Evolutionary conservation across 108 stramenopile species (phyloP).

Genomic region (Cylindrotheca closterium): DNA sequence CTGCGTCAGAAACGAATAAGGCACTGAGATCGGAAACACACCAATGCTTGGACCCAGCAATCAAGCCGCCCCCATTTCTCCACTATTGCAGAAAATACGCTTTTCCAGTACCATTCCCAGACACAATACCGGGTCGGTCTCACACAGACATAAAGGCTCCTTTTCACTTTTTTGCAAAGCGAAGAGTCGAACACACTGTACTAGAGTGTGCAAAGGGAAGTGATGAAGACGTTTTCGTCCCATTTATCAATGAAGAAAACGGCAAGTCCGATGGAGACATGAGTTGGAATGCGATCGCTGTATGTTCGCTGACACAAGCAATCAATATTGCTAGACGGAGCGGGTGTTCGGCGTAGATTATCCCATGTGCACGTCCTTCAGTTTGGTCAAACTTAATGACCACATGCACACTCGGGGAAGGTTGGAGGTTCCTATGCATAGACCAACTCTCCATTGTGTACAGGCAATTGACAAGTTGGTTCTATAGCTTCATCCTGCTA

Average conservation of each 20-base stretch:
- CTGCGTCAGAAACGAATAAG: neutral
- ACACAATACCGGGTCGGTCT: neutral
- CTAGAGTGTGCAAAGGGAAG: constrained; percentile 26
- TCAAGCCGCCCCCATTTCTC: constrained; percentile 41
- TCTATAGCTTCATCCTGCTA: too few relatives aligned
- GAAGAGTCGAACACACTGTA: constrained; percentile 44
- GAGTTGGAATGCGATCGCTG: constrained; percentile 48
- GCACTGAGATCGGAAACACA: neutral
- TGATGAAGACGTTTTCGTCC: constrained; percentile 14
- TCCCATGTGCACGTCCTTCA: too few relatives aligned
- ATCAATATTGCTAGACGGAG: constrained; percentile 37
- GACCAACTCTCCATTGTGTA: too few relatives aligned
- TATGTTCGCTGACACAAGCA: constrained; percentile 38
- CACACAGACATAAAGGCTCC: constrained; percentile 13
- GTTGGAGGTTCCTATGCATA: too few relatives aligned
- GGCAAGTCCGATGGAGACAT: constrained; percentile 21
- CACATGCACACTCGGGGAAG: too few relatives aligned
- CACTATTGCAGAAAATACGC: constrained; percentile 51
- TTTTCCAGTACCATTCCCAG: neutral
- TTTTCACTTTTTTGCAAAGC: constrained; percentile 49
- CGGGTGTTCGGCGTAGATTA: neutral
- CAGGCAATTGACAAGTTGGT: too few relatives aligned
- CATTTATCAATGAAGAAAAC: constrained; percentile 24
- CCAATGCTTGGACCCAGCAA: neutral
- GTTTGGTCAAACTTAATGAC: too few relatives aligned